phyloP scores from a whole-genome alignment of 495 filamentous ascomycete species.

The Daldinia childiae region DNA sequence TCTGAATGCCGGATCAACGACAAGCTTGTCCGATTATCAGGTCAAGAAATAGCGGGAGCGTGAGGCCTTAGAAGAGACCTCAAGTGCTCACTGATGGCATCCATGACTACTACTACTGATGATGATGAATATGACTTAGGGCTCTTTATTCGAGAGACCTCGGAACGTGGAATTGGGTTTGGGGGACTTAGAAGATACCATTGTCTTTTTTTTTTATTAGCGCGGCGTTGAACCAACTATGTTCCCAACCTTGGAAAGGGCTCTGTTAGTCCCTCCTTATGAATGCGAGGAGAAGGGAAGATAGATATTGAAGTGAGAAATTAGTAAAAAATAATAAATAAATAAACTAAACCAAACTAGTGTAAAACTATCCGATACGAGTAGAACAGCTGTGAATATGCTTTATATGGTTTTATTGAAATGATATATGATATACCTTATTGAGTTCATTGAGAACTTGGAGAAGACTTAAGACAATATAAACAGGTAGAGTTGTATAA shows the following conservation, averaged over 20 bases:
- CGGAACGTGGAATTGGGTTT: constrained; percentile 26
- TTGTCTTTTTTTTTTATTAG: constrained; percentile 42
- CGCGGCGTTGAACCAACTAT: constrained; percentile 45
- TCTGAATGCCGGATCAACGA: constrained; percentile 57
- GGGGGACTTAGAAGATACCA: constrained; percentile 46
- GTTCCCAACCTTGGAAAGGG: constrained; percentile 22
- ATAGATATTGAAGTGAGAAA: constrained; percentile 1
- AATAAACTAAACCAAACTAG: constrained; percentile 16
- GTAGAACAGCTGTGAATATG: not conserved
- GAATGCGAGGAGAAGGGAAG: not conserved
- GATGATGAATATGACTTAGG: constrained; percentile 35
- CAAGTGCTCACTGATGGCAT: not conserved
- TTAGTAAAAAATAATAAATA: constrained; percentile 29
- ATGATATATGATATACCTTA: too few relatives aligned
- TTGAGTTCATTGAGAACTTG: too few relatives aligned
- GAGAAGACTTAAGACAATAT: too few relatives aligned
- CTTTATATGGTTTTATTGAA: too few relatives aligned
- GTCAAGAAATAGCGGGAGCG: constrained; percentile 26
- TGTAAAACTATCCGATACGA: not conserved
- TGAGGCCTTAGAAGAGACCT: constrained; percentile 1
- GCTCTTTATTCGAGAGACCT: constrained; percentile 11
- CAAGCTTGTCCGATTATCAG: constrained; percentile 53
- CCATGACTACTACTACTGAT: constrained; percentile 13
- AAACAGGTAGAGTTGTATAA: too few relatives aligned
- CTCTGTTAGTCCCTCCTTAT: constrained; percentile 21